phyloP scores from a whole-genome alignment of 257 asterid species.

The Solanum sitiens region DNA sequence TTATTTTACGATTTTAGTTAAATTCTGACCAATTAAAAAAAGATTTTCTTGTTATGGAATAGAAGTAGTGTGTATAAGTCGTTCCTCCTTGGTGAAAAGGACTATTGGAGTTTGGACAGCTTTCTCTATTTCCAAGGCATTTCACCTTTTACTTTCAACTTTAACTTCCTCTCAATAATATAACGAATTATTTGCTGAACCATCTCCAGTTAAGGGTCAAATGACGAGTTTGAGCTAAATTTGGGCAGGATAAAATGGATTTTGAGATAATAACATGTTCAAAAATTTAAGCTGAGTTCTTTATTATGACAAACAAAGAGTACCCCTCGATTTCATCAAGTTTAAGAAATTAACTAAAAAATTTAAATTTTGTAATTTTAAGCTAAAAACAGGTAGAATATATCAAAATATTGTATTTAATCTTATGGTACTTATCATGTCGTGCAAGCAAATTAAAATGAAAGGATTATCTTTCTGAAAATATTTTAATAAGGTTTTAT shows the following conservation, averaged over 20 bases:
- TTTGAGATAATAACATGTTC: too few species aligned
- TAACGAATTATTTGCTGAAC: neutral
- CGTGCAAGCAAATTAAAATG: neutral
- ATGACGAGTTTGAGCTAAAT: neutral
- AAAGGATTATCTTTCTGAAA: neutral
- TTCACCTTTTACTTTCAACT: neutral
- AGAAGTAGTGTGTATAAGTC: too few species aligned
- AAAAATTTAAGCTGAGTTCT: too few species aligned
- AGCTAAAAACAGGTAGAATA: too few species aligned
- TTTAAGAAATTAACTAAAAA: neutral
- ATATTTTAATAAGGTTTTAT: neutral
- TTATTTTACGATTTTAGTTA: too few species aligned
- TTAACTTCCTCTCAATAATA: neutral
- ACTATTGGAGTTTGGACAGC: neutral
- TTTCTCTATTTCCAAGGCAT: too few species aligned
- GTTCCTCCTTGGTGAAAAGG: too few species aligned
- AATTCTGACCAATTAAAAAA: too few species aligned
- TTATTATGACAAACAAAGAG: too few species aligned
- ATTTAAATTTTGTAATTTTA: too few species aligned
- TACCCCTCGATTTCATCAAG: neutral
- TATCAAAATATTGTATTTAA: neutral
- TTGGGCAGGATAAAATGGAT: neutral
- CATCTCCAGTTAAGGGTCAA: neutral
- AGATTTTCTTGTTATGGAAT: too few species aligned
- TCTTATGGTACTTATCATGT: too few species aligned